Base-by-base conservation (phyloP, 495 filamentous ascomycete genomes). In the Podospora comata region DNA sequence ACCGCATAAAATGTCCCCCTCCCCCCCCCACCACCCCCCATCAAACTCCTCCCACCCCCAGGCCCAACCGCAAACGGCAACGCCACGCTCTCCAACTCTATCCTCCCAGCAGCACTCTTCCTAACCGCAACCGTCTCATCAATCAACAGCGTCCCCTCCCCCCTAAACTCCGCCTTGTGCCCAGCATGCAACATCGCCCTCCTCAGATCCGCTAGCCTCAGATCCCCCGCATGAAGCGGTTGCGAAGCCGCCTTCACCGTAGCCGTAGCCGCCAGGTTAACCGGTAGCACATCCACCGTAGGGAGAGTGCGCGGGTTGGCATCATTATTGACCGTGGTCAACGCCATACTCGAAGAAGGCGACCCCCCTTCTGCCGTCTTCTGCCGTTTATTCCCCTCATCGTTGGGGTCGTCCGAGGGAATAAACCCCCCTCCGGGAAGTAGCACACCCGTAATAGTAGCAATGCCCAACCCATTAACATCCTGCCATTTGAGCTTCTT, bases 401-500 rank as follows among this genome's bases (percentile, higher is more conserved):
- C 77, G 13, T 82, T 81, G 57, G 23, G 11, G 44, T 92, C 67
- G 84, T 80, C 73, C 88, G 91, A 94, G 69, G 84, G 85, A 16
- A 80, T 78, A 28, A 78, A 62, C 5, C 68, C 70, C 23, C 78
- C 32, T 82, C 85, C n/a, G 3, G 79, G 78, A 0, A 82, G 75
- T 0, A 85, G 71, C 53, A 87, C 83, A 5, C 91, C 94, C 4
- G 90, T 94, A 54, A 97, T 80, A 6, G 92, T 93, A 30, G 96
- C 94, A 56, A 99, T 91, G 54, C 92, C 92, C 6, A 98, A 81
- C 5, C 90, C 93, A 69, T 89, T 86, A 61, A 98, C 92, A 64
- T 93, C 92, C 82, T 98, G 96, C 95, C 96, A 98, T 74, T 91
- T 92, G 26, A 99, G 81, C 27, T 89, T 86, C 72, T 90, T 90